Conservation (phyloP, 2,329 filamentous ascomycete genomes). For the Penicillium sclerotiorum region DNA sequence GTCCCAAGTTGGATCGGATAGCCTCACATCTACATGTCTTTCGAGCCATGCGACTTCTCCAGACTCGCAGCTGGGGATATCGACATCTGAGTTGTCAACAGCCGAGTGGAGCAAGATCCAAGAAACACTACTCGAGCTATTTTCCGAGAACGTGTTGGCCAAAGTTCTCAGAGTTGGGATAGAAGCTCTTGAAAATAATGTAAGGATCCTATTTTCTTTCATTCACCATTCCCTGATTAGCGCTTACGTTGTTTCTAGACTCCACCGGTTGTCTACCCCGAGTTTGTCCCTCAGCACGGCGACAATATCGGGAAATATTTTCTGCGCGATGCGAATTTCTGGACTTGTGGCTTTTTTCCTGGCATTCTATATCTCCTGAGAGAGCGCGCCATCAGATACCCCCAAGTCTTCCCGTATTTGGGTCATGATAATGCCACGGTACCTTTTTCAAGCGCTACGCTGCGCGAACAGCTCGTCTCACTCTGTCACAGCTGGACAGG, state of each 20-base stretch:
- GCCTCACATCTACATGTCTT: too few relatives aligned
- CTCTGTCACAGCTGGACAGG: slow-evolving; percentile 18
- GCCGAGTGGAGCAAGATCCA: too few relatives aligned
- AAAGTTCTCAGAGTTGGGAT: slow-evolving; percentile 3
- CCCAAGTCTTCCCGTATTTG: neutral
- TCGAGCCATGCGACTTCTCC: too few relatives aligned
- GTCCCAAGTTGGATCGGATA: too few relatives aligned
- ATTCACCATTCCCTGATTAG: neutral
- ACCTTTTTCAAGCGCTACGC: too few relatives aligned
- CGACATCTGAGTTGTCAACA: too few relatives aligned
- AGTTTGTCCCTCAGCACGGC: slow-evolving; percentile 5
- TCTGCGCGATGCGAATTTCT: slow-evolving; percentile 11
- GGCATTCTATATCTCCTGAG: slow-evolving; percentile 7
- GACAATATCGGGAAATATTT: slow-evolving; percentile 5
- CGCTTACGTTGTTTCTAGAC: neutral
- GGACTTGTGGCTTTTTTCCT: slow-evolving; percentile 16
- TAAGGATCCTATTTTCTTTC: neutral
- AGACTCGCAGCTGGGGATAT: too few relatives aligned
- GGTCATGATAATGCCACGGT: neutral
- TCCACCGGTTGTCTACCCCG: neutral
- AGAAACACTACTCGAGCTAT: too few relatives aligned
- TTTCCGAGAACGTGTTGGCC: slow-evolving; percentile 1
- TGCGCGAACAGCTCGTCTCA: neutral
- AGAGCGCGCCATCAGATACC: slow-evolving; percentile 9
- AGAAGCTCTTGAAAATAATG: slow-evolving; percentile 4